A percentile compares a stretch with the other conserved stretches of the same genome.
Evolutionary conservation across 192 early-diverging fungal genomes (phyloP).

Genomic region (Rhizophagus clarus): DNA sequence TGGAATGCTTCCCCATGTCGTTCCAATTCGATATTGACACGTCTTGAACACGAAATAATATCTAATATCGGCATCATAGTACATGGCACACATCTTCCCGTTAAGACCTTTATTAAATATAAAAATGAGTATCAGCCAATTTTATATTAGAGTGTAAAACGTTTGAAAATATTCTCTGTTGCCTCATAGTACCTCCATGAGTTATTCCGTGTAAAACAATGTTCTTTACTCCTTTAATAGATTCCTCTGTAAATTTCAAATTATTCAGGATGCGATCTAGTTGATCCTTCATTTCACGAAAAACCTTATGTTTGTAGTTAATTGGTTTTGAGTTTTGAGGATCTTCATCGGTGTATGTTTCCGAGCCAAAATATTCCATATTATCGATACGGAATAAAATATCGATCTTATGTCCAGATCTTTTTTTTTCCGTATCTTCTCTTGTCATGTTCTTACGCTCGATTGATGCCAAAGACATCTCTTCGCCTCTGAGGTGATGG

Average conservation of each 20-base stretch:
- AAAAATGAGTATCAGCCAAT: neutral
- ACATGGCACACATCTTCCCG: conserved; percentile 6
- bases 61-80: conserved; percentile 8
- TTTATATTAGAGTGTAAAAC: too few relatives aligned
- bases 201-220: conserved; percentile 11
- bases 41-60: conserved; percentile 2
- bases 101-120: conserved; percentile 4
- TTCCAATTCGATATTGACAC: conserved; percentile 14
- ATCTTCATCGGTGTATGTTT: conserved; percentile 23
- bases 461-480: conserved; percentile 22
- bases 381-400: conserved; percentile 25
- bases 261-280: neutral
- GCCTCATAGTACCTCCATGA: neutral
- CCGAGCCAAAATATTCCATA: conserved; percentile 18
- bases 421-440: conserved; percentile 26
- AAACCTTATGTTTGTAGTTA: neutral
- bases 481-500: neutral
- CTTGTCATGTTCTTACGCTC: conserved; percentile 14
- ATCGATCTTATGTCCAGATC: conserved; percentile 22
- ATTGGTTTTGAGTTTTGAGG: neutral
- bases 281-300: conserved; percentile 19
- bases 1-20: conserved; percentile 12
- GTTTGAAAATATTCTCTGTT: too few relatives aligned
- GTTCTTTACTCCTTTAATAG: neutral
- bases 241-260: conserved; percentile 12